A percentile compares a stretch with the other conserved stretches of the same genome.
Conservation (phyloP, 129 eudicot genomes). For the Mikania micrantha region DNA sequence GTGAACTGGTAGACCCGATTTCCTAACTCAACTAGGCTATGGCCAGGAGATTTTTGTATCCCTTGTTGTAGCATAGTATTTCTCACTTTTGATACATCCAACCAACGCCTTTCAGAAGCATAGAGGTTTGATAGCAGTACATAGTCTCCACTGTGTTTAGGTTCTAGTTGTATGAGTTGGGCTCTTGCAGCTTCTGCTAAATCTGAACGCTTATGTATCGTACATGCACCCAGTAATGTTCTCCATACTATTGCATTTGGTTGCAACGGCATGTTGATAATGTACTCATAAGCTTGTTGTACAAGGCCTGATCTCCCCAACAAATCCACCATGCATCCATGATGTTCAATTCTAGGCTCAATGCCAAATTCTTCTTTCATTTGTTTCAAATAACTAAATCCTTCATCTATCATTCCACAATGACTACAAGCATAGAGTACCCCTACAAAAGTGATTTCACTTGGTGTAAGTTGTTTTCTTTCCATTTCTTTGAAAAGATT, state of each 20-base stretch:
- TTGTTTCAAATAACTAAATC: constrained; percentile 52
- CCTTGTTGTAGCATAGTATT: constrained; percentile 60
- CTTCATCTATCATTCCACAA: constrained; percentile 82
- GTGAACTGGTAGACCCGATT: constrained; percentile 59
- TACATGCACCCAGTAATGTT: constrained; percentile 72
- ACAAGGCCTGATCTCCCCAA: constrained; percentile 76
- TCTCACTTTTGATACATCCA: constrained; percentile 68
- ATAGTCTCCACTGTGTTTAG: constrained; percentile 83
- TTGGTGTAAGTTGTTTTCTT: constrained; percentile 40
- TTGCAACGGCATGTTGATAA: constrained; percentile 50
- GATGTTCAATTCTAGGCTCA: constrained; percentile 68
- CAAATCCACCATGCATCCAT: constrained; percentile 90
- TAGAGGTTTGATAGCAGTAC: constrained; percentile 84
- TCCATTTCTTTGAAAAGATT: constrained; percentile 58
- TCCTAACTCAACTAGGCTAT: constrained; percentile 75
- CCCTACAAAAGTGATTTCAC: constrained; percentile 80
- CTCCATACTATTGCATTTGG: constrained; percentile 88
- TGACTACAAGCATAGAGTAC: constrained; percentile 94
- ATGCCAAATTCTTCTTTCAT: constrained; percentile 61
- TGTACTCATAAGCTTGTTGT: constrained; percentile 60
- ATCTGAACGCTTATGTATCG: constrained; percentile 43
- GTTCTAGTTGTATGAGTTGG: constrained; percentile 56
- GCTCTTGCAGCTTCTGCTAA: constrained; percentile 65
- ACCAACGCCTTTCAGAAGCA: constrained; percentile 85
- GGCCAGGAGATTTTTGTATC: constrained; percentile 70